Evolutionary conservation across 345 rosid species (phyloP), one percentile per base, ranked within the genome.

Genomic region (Capsella bursapastoris): DNA sequence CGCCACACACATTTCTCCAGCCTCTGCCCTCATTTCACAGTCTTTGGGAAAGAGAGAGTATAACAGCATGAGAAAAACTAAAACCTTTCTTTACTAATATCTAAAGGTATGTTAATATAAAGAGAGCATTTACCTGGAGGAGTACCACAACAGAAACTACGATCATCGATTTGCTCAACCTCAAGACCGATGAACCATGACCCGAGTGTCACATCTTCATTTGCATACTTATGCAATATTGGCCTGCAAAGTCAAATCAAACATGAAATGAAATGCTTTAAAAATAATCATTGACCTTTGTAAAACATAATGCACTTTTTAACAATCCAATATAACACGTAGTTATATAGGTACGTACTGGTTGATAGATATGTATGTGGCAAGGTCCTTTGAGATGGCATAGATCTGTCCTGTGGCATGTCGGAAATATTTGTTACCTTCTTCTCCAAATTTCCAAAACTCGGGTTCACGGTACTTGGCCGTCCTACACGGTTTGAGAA

Each of bases 331-430:
- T 10, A 61, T 10, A 61, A 52, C 8, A 53, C 18, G 1, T 37
- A 48, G 7, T 40, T 56, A 31, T 31, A 3, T 31, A 16, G 44
- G 59, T 31, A 81, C 97, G 85, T 80, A 95, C 96, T 92, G 94
- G 75, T 95, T 95, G 52, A 79, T 80, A 38, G 98, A 81, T 69
- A 95, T 86, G 82, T 92, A 95, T 70, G 84, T 85, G 11, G 98
- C 99, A 40, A 95, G 93, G 84, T 92, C 99, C 71, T 84, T 95
- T 31, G 99, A 95, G 71, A 95, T 79, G 43, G 98, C 99, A 83
- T 95, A 92, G 58, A 95, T 95, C 76, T 95, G 99, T 60, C 99
- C 98, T 27, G 98, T 88, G 50, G 98, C 99, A 80, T 95, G 99
- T 69, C 94, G 86, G 31, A 95, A 95, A 75, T 92, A 95, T 68